phyloP scores from a whole-genome alignment of 2,329 filamentous ascomycete genomes.

The Fusarium nurragi region DNA sequence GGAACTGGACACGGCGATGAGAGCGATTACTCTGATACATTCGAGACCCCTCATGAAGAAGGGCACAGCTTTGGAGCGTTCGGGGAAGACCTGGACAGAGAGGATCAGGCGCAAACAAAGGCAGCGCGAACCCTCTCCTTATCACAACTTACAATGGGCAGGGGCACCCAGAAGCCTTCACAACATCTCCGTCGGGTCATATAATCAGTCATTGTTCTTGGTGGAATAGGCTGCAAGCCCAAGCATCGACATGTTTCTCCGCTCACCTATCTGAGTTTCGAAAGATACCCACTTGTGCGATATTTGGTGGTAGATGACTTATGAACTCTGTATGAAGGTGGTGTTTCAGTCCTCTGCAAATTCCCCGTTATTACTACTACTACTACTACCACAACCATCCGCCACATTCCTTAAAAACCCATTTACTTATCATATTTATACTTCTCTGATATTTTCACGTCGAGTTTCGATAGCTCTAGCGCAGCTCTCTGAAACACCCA shows the following conservation, averaged over 20 bases:
- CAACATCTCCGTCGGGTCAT: slow-evolving; percentile 41
- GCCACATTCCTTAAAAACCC: slow-evolving; percentile 26
- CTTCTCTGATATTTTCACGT: not conserved
- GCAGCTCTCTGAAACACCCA: not conserved
- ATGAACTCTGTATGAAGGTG: slow-evolving; percentile 29
- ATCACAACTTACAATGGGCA: slow-evolving; percentile 64
- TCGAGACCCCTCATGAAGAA: slow-evolving; percentile 63
- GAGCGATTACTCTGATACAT: slow-evolving; percentile 59
- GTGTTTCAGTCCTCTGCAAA: slow-evolving; percentile 6
- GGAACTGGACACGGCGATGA: slow-evolving; percentile 52
- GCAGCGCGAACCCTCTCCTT: slow-evolving; percentile 72
- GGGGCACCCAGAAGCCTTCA: slow-evolving; percentile 30
- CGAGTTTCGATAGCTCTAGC: not conserved
- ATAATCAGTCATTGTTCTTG: slow-evolving; percentile 19
- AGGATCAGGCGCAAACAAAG: slow-evolving; percentile 56
- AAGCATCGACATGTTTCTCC: not conserved
- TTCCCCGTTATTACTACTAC: not conserved
- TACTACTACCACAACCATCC: not conserved
- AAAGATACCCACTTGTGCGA: slow-evolving; percentile 21
- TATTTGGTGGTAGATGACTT: slow-evolving; percentile 29
- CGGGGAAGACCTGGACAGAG: slow-evolving; percentile 55
- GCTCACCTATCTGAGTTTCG: not conserved
- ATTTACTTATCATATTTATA: slow-evolving; percentile 20
- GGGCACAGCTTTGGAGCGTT: slow-evolving; percentile 53
- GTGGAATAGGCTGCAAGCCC: not conserved